Evolutionary conservation across 1,284 basidiomycete genomes (phyloP), one percentile per base, ranked within the genome.

Genomic region (Apiotrichum veenhuisii): DNA sequence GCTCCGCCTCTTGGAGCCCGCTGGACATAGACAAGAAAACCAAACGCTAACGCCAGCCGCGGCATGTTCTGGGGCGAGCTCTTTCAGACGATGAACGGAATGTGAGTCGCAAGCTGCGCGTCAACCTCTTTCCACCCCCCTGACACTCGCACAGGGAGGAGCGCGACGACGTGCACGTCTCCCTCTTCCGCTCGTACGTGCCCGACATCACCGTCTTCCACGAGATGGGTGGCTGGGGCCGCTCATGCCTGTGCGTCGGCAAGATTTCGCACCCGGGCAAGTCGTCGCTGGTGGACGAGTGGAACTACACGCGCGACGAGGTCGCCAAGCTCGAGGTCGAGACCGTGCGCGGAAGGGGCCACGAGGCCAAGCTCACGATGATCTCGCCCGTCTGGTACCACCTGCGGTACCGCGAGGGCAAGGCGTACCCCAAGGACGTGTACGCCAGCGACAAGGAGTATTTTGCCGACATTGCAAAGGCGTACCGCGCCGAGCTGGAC

Each of bases 331-430:
- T 30, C 7, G 7, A 5, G 7, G 30, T 5, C 30, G 12, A 30
- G 7, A 30, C n/a, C n/a, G n/a, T n/a, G n/a, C n/a, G 30, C 30
- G 12, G 12, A 5, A 37, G 22, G 22, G 52, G 47, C 7, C 43
- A 43, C 42, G 48, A 82, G 65, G 82, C 88, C 71, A 90, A 90
- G 73, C 73, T 90, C 59, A 89, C 87, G 11, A 82, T 89, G 73
- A 87, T 84, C 63, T 83, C 85, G 0, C 87, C 87, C 4, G 83
- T 84, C 25, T 88, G 87, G 87, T 87, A 84, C 73, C 87, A 88
- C 70, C 81, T 88, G 51, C 83, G 70, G 18, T 67, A 72, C 63
- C 57, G 57, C 34, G 65, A 69, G 50, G 64, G 63, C 37, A 61
- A 70, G 26, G 64, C 61, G 30, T 63, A 59, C 55, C 57, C 62